These are phyloP conservation scores for Ogataea angusta DNA, from an alignment of 805 yeast genomes.

Conservation along the genomic window DNA sequence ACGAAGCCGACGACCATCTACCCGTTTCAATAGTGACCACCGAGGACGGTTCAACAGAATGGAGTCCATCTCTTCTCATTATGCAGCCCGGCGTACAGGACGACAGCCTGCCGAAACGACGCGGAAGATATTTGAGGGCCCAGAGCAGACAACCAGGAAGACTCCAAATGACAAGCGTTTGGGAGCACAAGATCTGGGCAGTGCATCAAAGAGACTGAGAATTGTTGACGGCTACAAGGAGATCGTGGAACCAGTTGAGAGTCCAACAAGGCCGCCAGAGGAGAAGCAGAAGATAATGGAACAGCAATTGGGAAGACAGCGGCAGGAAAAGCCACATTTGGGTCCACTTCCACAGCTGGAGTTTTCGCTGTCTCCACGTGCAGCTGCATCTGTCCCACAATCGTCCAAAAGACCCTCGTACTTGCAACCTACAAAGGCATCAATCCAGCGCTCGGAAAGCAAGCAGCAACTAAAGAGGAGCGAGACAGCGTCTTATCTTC, in stretches of 20 bases:
- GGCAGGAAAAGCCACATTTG: slow-evolving; percentile 1
- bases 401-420: slow-evolving; percentile 17
- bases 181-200: slow-evolving; percentile 21
- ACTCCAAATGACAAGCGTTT: slow-evolving; percentile 30
- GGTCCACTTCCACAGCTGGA: slow-evolving; percentile 10
- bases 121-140: slow-evolving; percentile 7
- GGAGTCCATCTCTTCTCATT: slow-evolving; percentile 50
- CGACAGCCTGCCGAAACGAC: slow-evolving; percentile 4
- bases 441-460: slow-evolving; percentile 15
- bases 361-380: background rate
- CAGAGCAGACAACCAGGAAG: background rate
- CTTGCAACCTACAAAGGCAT: slow-evolving; percentile 20
- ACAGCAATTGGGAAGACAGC: slow-evolving; percentile 18
- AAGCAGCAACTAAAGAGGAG: slow-evolving; percentile 3
- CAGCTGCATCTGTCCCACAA: background rate
- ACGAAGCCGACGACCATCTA: slow-evolving; percentile 26
- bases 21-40: slow-evolving; percentile 43
- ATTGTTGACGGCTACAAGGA: slow-evolving; percentile 25
- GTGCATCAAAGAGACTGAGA: slow-evolving; percentile 31
- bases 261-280: slow-evolving; percentile 29
- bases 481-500: slow-evolving; percentile 4
- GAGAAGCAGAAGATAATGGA: slow-evolving; percentile 25
- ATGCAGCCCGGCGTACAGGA: slow-evolving; percentile 37
- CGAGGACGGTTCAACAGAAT: slow-evolving; percentile 45
- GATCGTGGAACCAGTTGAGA: slow-evolving; percentile 18